Evolutionary conservation across 2,329 filamentous ascomycete genomes (phyloP).

Genomic region (Fusarium decemcellulare): DNA sequence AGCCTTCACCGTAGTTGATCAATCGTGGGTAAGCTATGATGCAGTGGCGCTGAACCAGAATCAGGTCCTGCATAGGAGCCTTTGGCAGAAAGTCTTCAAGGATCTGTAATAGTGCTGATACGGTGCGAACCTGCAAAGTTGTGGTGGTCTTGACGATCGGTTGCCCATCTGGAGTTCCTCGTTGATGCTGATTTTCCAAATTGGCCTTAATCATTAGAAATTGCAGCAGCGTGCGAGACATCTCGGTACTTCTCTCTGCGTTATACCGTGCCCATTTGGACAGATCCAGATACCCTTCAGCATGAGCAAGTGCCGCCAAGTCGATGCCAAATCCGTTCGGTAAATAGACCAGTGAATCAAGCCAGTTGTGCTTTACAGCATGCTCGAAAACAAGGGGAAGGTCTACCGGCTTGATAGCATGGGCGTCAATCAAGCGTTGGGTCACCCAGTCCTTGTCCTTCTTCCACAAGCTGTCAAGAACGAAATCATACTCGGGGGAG

Average conservation of each 20-base stretch:
- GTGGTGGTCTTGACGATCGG: constrained; percentile 73
- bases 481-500: constrained; percentile 85
- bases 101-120: constrained; percentile 84
- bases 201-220: constrained; percentile 90
- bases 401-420: constrained; percentile 77
- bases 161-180: constrained; percentile 72
- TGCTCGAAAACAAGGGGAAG: constrained; percentile 67
- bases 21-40: constrained; percentile 93
- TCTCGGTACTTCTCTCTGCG: constrained; percentile 74
- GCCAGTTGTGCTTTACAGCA: constrained; percentile 85
- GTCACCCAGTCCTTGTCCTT: constrained; percentile 92
- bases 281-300: constrained; percentile 84
- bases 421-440: constrained; percentile 83
- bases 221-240: constrained; percentile 80
- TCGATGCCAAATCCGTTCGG: constrained; percentile 90
- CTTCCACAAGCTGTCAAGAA: constrained; percentile 91
- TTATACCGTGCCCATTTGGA: constrained; percentile 84
- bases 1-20: constrained; percentile 96
- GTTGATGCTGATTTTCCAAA: constrained; percentile 82
- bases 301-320: constrained; percentile 87
- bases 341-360: constrained; percentile 83
- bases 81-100: constrained; percentile 78
- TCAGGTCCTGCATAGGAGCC: constrained; percentile 76
- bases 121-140: constrained; percentile 87
- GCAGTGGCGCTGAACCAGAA: constrained; percentile 86